Evolutionary conservation across 75 land plant species (phyloP), one percentile per base, ranked within the genome.

Genomic region (Ceratopteris richardii): DNA sequence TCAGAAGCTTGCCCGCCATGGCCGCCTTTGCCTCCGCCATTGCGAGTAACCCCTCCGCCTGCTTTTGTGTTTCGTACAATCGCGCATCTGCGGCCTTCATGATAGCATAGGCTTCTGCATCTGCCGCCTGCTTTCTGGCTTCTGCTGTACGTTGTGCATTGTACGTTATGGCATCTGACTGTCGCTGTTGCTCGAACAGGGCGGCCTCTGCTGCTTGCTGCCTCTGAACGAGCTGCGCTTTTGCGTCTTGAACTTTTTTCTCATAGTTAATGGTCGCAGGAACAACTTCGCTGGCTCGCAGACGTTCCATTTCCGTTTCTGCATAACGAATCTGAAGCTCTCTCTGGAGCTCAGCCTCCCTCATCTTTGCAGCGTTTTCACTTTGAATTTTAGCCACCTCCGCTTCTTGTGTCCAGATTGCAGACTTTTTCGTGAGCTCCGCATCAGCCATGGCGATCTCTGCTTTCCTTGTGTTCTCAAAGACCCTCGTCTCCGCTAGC

Each of bases 171-270:
- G 73, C 78, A n/a, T 69, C 72, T 4, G 73, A 68, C 27, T 39
- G 59, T 27, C 56, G 58, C 61, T 76, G 67, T 54, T 25, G 42
- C 58, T 30, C 27, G 64, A 69, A 76, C 0, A 69, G 55, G 67
- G 50, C 66, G 10, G 76, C 73, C 29, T 76, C 78, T 1, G 79
- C 83, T 1, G 25, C 70, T 39, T 61, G 74, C 33, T 74, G 69
- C 23, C 66, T 66, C 63, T 53, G 23, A 62, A 76, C 72, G 1
- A 76, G 57, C n/a, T 52, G 54, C 46, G 64, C 54, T 20, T 62
- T 27, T 18, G 65, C 72, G 19, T 62, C 53, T 56, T 62, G 58
- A 2, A 48, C 58, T 19, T 4, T 58, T 17, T 11, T 37, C 43
- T 31, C 60, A 17, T 31, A 36, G 1, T n/a, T 4, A 16, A 58